These are phyloP conservation scores for Aspergillus udagawae DNA, from an alignment of 2,329 filamentous ascomycete species.

Conservation along the genomic window DNA sequence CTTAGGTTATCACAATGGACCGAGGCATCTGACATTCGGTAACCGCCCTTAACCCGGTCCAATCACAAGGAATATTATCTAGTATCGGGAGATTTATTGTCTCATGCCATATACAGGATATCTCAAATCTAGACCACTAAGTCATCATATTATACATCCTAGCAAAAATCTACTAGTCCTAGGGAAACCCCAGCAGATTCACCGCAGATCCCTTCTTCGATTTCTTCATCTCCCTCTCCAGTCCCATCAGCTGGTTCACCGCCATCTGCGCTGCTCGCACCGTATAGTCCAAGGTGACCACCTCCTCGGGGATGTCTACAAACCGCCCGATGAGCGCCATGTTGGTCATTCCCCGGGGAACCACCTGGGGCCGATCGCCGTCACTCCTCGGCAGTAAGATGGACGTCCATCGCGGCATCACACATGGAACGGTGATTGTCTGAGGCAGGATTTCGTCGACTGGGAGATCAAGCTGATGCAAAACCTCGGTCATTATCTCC, in stretches of 20 bases:
- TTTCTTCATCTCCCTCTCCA: slow-evolving; percentile 8
- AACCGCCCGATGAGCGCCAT: slow-evolving; percentile 42
- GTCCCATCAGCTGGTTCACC: slow-evolving; percentile 28
- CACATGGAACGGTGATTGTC: slow-evolving; percentile 34
- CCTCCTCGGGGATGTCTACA: slow-evolving; percentile 39
- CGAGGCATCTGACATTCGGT: neutral
- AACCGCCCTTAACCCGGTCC: neutral
- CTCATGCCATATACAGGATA: neutral
- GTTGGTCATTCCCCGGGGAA: slow-evolving; percentile 36
- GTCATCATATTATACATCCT: neutral
- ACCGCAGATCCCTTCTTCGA: slow-evolving; percentile 1
- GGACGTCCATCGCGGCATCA: slow-evolving; percentile 40
- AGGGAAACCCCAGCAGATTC: neutral
- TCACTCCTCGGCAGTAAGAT: slow-evolving; percentile 33
- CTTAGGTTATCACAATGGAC: neutral
- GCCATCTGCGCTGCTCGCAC: slow-evolving; percentile 35
- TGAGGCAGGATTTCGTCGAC: slow-evolving; percentile 22
- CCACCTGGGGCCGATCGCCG: slow-evolving; percentile 38
- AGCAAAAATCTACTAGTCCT: neutral
- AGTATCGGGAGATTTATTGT: no score
- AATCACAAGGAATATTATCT: neutral
- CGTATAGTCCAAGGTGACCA: slow-evolving; percentile 39
- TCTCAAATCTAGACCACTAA: neutral
- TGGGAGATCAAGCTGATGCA: slow-evolving; percentile 38
- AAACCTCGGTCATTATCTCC: slow-evolving; percentile 39